Evolutionary conservation across 345 rosid species (phyloP), one percentile per base, ranked within the genome.

Genomic region (Diplotaxis tenuifolia): DNA sequence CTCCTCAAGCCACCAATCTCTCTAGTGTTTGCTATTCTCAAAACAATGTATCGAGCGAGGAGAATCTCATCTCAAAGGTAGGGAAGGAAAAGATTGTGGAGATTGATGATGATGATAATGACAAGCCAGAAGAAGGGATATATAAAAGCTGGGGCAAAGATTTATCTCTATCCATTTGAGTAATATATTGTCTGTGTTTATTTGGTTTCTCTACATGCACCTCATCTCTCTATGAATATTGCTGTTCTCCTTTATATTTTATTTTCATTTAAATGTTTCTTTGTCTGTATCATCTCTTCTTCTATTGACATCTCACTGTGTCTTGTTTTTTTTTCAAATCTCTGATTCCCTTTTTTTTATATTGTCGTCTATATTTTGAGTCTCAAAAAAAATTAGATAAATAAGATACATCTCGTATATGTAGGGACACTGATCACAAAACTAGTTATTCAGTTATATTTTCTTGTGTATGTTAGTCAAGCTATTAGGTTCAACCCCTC

Each of bases 141-240:
- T 28, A 32, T 69, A 21, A 68, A 68, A 62, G 21, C 2, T 49
- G 64, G 22, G 71, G 54, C 14, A 32, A 5, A 31, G 79, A 76
- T 70, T 55, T 76, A 70, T 62, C 75, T 54, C 60, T 76, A 14
- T 76, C 75, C 40, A 53, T 62, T 76, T 76, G 56, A 76, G 53
- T 68, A 31, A 18, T 14, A 18, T 14, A n/a, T 65, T 73, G 16
- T 47, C 57, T 68, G 78, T 9, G 9, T 75, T 52, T 27, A 18
- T 61, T 6, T 40, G n/a, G 4, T 40, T 50, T 75, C 45, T 34
- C 23, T 16, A 20, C 25, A 19, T 31, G 5, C n/a, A 57, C 5
- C 65, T 29, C 67, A 58, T 47, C 36, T 66, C 75, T 64, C 67
- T 47, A 10, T 56, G 22, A 16, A 5, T 38, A 53, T n/a, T 21